Conservation (phyloP, 306 rosid genomes). For the Cicer pinnatifidum region DNA sequence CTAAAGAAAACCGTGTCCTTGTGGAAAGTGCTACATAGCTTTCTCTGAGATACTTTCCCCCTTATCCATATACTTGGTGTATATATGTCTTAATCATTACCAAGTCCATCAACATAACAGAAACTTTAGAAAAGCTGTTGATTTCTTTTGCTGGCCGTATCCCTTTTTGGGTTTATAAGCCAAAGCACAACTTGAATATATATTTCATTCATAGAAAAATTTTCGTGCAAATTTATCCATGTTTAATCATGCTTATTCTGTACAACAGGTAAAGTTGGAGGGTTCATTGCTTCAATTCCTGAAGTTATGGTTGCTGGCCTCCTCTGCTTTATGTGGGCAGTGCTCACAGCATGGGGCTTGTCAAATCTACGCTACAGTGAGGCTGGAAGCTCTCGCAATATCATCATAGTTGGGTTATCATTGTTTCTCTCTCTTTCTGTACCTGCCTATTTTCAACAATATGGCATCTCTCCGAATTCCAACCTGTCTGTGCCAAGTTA, state of each 20-base stretch:
- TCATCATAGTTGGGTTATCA: conserved; percentile 92
- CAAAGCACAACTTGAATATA: background rate
- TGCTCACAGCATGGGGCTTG: conserved; percentile 93
- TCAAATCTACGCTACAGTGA: conserved; percentile 97
- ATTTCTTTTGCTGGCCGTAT: conserved; percentile 7
- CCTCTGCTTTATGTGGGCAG: conserved; percentile 97
- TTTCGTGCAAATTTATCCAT: conserved; percentile 18
- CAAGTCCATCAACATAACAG: background rate
- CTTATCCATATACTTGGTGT: background rate
- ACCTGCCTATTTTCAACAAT: conserved; percentile 98
- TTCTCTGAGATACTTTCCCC: conserved; percentile 8
- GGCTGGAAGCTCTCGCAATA: conserved; percentile 98
- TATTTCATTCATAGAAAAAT: conserved; percentile 45
- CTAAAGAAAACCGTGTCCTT: background rate
- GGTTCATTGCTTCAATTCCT: conserved; percentile 95
- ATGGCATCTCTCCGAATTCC: conserved; percentile 79
- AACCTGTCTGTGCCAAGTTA: conserved; percentile 72
- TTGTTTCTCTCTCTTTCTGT: conserved; percentile 90
- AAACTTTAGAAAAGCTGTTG: background rate
- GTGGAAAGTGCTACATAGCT: background rate
- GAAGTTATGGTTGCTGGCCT: conserved; percentile 98
- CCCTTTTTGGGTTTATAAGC: background rate
- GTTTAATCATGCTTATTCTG: conserved; percentile 30
- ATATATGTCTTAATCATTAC: conserved; percentile 16
- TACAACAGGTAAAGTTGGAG: conserved; percentile 89